Base-by-base conservation (phyloP, 1,284 basidiomycete species). In the Ceratobasidium sp. region DNA sequence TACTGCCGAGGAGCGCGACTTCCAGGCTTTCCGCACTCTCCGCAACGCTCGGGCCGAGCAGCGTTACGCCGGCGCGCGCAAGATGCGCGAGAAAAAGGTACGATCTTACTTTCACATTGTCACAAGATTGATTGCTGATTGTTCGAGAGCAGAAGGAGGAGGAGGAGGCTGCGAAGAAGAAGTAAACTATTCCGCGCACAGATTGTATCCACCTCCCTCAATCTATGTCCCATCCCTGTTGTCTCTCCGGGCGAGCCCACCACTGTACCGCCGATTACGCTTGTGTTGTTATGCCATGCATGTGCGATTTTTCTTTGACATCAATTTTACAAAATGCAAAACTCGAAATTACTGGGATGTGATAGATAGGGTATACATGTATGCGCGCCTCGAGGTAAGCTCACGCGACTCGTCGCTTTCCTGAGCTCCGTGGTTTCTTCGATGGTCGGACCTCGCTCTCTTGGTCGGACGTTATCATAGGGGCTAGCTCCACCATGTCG, bases 81-180 rank as follows among this genome's bases (percentile, higher is more conserved):
- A 95, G 86, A 81, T 87, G 66, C 90, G 92, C 77, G 88, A 89
- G 78, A 89, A 90, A 80, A 94, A 94, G 92, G 93, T 91, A 81
- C 76, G 90, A 72, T 36, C 47, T 36, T 56, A 53, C 24, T 27
- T 64, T 36, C 36, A 41, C 36, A 5, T 41, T 24, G 29, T 66
- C 22, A 54, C 71, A 50, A n/a, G 22, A 24, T 51, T n/a, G 14
- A 22, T 63, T 66, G 22, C 66, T 64, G 22, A 67, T 50, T 29
- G 51, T 24, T 62, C 45, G 33, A 73, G 72, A 84, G 78, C 81
- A 94, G 93, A 94, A 93, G 84, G 94, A 93, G 80, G 95, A 96
- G 84, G 94, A 96, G 88, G 94, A 95, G 83, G 93, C 93, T 78
- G 90, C 89, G 83, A 95, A 96, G 89, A 96, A 96, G 89, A 96